Evolutionary conservation across 805 yeast species (phyloP).

Genomic region (Kuraishia cidri): DNA sequence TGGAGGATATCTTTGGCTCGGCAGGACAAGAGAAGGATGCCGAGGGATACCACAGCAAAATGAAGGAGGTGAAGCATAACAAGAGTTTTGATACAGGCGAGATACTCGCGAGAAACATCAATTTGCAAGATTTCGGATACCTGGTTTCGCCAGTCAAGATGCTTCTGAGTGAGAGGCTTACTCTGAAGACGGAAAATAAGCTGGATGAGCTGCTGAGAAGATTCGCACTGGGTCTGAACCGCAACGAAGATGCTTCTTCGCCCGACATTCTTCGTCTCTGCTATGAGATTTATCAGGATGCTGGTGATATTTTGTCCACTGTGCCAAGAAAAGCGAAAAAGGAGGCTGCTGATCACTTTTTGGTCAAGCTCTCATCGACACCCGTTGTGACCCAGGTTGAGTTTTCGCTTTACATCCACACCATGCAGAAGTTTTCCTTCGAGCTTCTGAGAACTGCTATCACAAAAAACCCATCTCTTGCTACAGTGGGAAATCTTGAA

Average conservation of each 20-base stretch:
- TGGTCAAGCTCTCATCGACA: constrained; percentile 64
- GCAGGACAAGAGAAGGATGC: constrained; percentile 94
- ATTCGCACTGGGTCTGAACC: constrained; percentile 69
- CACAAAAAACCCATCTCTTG: constrained; percentile 48
- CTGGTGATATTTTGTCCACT: constrained; percentile 22
- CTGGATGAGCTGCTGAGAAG: constrained; percentile 73
- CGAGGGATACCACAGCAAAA: constrained; percentile 77
- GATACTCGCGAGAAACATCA: constrained; percentile 56
- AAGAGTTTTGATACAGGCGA: constrained; percentile 87
- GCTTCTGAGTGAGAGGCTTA: constrained; percentile 53
- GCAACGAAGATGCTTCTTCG: constrained; percentile 49
- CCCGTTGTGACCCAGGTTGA: constrained; percentile 41
- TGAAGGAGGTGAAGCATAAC: constrained; percentile 85
- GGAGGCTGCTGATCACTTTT: constrained; percentile 54
- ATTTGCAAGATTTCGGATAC: constrained; percentile 43
- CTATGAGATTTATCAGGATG: constrained; percentile 58
- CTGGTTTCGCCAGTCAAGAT: constrained; percentile 64
- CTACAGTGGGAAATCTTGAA: constrained; percentile 49
- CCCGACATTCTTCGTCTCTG: constrained; percentile 61
- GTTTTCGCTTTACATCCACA: constrained; percentile 43
- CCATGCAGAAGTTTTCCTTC: constrained; percentile 67
- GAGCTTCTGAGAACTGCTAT: constrained; percentile 71
- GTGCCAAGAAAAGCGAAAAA: constrained; percentile 9
- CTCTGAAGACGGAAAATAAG: constrained; percentile 61
- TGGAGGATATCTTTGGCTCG: constrained; percentile 90